phyloP scores from a whole-genome alignment of 805 yeast genomes.

The Teunomyces panamensis region DNA sequence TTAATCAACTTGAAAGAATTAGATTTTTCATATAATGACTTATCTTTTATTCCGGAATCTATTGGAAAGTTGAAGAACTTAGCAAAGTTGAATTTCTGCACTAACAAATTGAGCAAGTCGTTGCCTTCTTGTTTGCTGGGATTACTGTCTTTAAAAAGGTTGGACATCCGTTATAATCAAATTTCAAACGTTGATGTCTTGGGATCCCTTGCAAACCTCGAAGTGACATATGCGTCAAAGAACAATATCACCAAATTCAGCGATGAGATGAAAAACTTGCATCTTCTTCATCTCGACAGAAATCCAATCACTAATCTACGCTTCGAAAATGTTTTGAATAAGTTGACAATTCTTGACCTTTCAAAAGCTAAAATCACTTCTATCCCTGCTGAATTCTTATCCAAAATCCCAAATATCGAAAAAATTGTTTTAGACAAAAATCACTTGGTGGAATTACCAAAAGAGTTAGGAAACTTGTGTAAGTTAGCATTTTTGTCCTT shows the following conservation, averaged over 20 bases:
- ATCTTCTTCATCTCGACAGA: constrained; percentile 69
- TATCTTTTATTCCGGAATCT: constrained; percentile 57
- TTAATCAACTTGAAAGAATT: constrained; percentile 59
- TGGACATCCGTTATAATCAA: constrained; percentile 76
- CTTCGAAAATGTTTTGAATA: constrained; percentile 51
- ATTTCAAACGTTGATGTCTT: constrained; percentile 53
- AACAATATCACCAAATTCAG: constrained; percentile 71
- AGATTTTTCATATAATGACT: constrained; percentile 79
- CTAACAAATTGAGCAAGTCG: constrained; percentile 57
- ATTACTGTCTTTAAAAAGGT: constrained; percentile 56
- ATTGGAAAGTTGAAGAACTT: constrained; percentile 59
- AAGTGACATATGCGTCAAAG: constrained; percentile 70
- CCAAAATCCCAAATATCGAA: constrained; percentile 62
- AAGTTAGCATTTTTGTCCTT: constrained; percentile 66
- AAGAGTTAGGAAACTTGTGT: constrained; percentile 56
- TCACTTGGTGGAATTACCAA: constrained; percentile 74
- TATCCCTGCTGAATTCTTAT: constrained; percentile 61
- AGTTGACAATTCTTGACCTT: constrained; percentile 69
- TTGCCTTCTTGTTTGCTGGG: constrained; percentile 53
- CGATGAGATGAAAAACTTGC: constrained; percentile 58
- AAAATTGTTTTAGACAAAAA: constrained; percentile 76
- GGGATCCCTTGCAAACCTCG: constrained; percentile 57
- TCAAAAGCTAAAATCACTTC: constrained; percentile 80
- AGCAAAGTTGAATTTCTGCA: constrained; percentile 69
- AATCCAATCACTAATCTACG: constrained; percentile 78